Conservation (phyloP, 257 asterid species). For the Solanum bulbocastanum region DNA sequence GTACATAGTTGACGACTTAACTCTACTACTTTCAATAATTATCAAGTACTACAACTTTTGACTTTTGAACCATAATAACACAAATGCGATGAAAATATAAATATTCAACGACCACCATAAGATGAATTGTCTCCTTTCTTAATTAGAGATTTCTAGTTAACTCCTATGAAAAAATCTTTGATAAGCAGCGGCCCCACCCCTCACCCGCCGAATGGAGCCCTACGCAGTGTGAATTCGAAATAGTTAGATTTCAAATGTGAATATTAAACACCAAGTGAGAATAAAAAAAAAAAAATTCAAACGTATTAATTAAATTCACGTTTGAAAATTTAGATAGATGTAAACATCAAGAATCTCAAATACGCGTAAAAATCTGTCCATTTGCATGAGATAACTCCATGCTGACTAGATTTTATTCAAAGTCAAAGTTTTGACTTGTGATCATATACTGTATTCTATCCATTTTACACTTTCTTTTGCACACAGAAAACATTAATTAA, state of each 20-base stretch:
- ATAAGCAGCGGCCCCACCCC: neutral
- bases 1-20: no score
- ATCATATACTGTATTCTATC: neutral
- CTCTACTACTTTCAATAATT: no score
- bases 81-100: neutral
- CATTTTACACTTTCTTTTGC: neutral
- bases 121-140: neutral
- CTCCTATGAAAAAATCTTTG: neutral
- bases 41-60: neutral
- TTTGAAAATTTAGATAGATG: neutral
- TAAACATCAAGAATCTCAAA: neutral
- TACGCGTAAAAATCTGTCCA: neutral
- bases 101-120: neutral
- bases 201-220: neutral
- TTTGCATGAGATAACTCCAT: neutral
- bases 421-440: neutral
- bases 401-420: neutral
- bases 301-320: neutral
- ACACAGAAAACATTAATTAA: neutral
- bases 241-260: rapidly evolving
- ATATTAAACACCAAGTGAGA: no score
- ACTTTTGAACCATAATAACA: neutral
- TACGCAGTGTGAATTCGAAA: no score
- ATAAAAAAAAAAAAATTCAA: neutral
- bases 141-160: rapidly evolving